Evolutionary conservation across 495 filamentous ascomycete species (phyloP), one percentile per base, ranked within the genome.

Genomic region (Podospora conica): DNA sequence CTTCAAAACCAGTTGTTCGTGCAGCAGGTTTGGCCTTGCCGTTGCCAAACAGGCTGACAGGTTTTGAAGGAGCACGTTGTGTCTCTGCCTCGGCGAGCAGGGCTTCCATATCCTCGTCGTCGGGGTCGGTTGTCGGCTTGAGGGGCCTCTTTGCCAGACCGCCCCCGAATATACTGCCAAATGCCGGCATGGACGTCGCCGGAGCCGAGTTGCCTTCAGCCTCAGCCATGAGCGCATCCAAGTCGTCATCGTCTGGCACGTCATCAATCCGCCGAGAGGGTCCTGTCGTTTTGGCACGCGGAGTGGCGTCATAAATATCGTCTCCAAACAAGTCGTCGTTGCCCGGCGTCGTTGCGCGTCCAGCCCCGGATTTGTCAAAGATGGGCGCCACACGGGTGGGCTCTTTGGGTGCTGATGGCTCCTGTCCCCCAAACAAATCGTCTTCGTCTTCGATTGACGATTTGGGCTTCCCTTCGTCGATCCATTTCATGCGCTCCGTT

Each of bases 401-500:
- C 28, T 80, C 74, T 59, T 67, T 63, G 18, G 78, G 67, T 1
- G 28, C 62, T 3, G 65, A 23, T 22, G 61, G 31, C 29, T 60
- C 75, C 7, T 68, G 64, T 3, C 74, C 74, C 1, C 29, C 24
- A 1, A 48, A 29, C n/a, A 85, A 82, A 0, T 78, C 79, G 1
- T 88, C 87, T 57, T 86, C 83, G 1, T 83, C 40, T 9, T 48
- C 78, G 4, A 80, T 77, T 7, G 77, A 68, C 3, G 81, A 71
- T 25, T 80, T 86, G 0, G 81, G 79, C 66, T 77, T 89, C 29
- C 80, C 85, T 73, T 96, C 92, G 68, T 93, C 85, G 64, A 98
- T 96, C 94, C 94, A 98, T 60, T 79, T 74, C 53, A 77, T 69
- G 27, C 84, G 75, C 71, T 88, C 87, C 70, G 84, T 85, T 64